Conservation (phyloP, 2,329 filamentous ascomycete genomes). For the Anisogramma anomala region DNA sequence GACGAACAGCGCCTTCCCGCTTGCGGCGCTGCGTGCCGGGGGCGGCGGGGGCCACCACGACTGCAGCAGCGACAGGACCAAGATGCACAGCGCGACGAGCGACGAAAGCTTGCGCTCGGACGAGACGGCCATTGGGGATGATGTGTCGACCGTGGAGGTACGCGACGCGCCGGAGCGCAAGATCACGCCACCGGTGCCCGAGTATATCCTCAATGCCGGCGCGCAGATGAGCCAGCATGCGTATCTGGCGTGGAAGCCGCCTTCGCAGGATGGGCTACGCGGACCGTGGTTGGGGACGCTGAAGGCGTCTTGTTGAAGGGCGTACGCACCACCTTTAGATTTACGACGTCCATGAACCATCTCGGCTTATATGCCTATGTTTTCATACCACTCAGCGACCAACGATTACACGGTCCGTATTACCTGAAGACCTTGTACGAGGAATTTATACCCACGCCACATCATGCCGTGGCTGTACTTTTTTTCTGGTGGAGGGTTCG, state of each 20-base stretch:
- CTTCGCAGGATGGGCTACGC: slow-evolving; percentile 18
- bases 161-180: slow-evolving; percentile 28
- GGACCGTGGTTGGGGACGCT: slow-evolving; percentile 12
- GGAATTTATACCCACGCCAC: too few relatives aligned
- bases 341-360: neutral
- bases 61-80: neutral
- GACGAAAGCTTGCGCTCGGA: slow-evolving; percentile 18
- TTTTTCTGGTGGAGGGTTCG: too few relatives aligned
- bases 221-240: slow-evolving; percentile 36
- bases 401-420: slow-evolving; percentile 1
- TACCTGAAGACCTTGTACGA: too few relatives aligned
- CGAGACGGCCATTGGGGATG: slow-evolving; percentile 12
- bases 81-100: slow-evolving; percentile 8
- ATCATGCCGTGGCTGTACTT: too few relatives aligned
- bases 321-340: neutral
- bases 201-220: slow-evolving; percentile 47
- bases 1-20: too few relatives aligned
- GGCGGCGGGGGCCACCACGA: slow-evolving; percentile 13
- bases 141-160: slow-evolving; percentile 15
- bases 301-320: too few relatives aligned
- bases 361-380: neutral
- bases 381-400: too few relatives aligned
- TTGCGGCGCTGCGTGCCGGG: too few relatives aligned
- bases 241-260: slow-evolving; percentile 31
- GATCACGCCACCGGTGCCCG: slow-evolving; percentile 50